Evolutionary conservation across 176 grass and related monocot genomes (phyloP).

Genomic region (Paspalum vaginatum): DNA sequence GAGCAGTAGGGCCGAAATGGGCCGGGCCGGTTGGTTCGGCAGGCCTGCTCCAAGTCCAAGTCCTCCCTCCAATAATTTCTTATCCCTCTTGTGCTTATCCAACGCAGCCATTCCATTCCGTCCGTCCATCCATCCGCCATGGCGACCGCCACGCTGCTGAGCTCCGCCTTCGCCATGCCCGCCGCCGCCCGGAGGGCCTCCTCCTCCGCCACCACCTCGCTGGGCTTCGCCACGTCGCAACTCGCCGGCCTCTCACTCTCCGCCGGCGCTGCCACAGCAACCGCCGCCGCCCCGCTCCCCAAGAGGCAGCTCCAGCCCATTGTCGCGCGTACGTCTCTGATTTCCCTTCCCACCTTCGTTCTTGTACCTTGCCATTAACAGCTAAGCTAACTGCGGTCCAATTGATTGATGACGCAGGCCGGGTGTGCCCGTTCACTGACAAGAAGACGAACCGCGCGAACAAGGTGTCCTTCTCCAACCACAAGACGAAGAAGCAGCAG

Average conservation of each 20-base stretch:
- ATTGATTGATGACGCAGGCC: conserved; percentile 41
- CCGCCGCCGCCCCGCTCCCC: not conserved
- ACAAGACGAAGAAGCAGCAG: conserved; percentile 90
- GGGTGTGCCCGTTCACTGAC: conserved; percentile 72
- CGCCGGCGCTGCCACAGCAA: not conserved
- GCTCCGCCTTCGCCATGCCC: conserved; percentile 47
- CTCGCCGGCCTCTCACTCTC: conserved; percentile 53
- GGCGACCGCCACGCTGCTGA: conserved; percentile 48
- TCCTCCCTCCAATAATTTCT: not conserved
- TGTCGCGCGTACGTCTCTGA: conserved; percentile 39
- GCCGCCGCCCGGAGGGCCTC: conserved; percentile 17
- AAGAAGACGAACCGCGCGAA: conserved; percentile 88
- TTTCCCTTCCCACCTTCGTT: not conserved
- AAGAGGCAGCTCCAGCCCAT: conserved; percentile 45
- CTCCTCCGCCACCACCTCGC: conserved; percentile 17
- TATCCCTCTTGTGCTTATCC: conserved; percentile 18
- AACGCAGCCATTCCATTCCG: not conserved
- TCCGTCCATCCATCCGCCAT: conserved; percentile 26
- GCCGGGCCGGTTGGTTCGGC: not conserved
- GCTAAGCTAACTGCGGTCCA: not conserved
- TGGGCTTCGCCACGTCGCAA: conserved; percentile 51
- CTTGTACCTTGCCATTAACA: not conserved
- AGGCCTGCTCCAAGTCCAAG: not conserved
- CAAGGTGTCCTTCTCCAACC: conserved; percentile 88
- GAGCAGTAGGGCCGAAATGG: not conserved